phyloP scores from a whole-genome alignment of 805 yeast species.

The Wickerhamomyces sydowiorum region DNA sequence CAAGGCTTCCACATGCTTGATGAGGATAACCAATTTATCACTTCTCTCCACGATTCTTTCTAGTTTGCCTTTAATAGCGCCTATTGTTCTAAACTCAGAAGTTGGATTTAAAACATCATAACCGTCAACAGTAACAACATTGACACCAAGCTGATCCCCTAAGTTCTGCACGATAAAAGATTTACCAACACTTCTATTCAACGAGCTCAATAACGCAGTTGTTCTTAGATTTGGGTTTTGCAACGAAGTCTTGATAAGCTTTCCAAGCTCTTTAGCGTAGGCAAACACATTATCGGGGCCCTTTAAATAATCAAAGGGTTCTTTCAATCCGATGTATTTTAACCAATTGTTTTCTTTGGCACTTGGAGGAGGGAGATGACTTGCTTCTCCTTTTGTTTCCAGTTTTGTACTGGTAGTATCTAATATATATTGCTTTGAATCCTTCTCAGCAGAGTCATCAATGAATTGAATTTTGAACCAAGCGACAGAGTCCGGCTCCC shows the following conservation, averaged over 20 bases:
- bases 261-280: conserved; percentile 45
- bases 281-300: conserved; percentile 28
- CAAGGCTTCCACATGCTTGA: conserved; percentile 74
- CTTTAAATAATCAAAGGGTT: conserved; percentile 30
- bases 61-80: conserved; percentile 66
- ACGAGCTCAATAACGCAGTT: conserved; percentile 60
- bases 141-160: conserved; percentile 56
- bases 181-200: conserved; percentile 77
- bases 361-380: conserved; percentile 29
- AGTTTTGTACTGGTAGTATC: conserved; percentile 67
- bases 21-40: conserved; percentile 43
- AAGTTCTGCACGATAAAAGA: conserved; percentile 51
- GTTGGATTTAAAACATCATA: conserved; percentile 61
- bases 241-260: conserved; percentile 50
- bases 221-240: conserved; percentile 42
- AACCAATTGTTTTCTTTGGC: conserved; percentile 33
- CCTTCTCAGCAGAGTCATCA: conserved; percentile 25
- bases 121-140: conserved; percentile 65
- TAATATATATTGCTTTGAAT: conserved; percentile 42
- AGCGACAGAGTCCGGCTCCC: conserved; percentile 66
- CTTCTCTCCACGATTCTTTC: conserved; percentile 52
- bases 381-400: conserved; percentile 57
- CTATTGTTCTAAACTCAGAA: conserved; percentile 74
- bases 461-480: conserved; percentile 73
- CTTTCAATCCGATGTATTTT: conserved; percentile 38